Evolutionary conservation across 1,284 basidiomycete genomes (phyloP).

Genomic region (Athelia psychrophila): DNA sequence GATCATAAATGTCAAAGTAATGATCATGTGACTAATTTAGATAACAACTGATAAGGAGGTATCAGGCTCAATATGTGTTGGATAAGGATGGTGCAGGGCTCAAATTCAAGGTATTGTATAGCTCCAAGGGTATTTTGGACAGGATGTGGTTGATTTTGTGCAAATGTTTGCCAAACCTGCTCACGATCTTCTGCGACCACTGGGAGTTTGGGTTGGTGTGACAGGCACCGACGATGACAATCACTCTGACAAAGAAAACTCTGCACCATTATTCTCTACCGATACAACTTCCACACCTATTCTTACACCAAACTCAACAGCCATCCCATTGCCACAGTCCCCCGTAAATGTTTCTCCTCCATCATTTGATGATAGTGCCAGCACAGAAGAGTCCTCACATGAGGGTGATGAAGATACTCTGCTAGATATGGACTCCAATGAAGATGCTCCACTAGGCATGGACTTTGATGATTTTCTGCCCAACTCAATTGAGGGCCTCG

Average conservation of each 20-base stretch:
- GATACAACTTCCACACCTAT: not conserved
- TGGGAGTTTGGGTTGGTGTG: constrained; percentile 15
- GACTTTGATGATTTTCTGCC: constrained; percentile 12
- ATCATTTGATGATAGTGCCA: too few relatives aligned
- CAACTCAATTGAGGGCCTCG: not conserved
- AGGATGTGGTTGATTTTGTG: constrained; percentile 8
- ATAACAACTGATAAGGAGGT: too few relatives aligned
- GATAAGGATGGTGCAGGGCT: too few relatives aligned
- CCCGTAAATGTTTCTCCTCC: not conserved
- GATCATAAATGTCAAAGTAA: too few relatives aligned
- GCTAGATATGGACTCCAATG: too few relatives aligned
- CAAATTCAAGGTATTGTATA: too few relatives aligned
- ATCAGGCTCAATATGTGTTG: too few relatives aligned
- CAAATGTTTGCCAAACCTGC: constrained; percentile 7
- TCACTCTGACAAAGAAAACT: constrained; percentile 4
- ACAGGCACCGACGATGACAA: constrained; percentile 6
- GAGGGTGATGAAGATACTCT: not conserved
- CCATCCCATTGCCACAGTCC: not conserved
- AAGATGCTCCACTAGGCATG: constrained; percentile 1
- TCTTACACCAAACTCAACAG: not conserved
- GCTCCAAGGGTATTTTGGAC: constrained; percentile 15
- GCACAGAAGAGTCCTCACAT: not conserved
- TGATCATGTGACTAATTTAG: too few relatives aligned
- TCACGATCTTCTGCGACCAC: constrained; percentile 17
- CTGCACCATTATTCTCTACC: not conserved